These are phyloP conservation scores for Helichrysum umbraculigerum DNA, from an alignment of 129 eudicot genomes.

Conservation along the genomic window DNA sequence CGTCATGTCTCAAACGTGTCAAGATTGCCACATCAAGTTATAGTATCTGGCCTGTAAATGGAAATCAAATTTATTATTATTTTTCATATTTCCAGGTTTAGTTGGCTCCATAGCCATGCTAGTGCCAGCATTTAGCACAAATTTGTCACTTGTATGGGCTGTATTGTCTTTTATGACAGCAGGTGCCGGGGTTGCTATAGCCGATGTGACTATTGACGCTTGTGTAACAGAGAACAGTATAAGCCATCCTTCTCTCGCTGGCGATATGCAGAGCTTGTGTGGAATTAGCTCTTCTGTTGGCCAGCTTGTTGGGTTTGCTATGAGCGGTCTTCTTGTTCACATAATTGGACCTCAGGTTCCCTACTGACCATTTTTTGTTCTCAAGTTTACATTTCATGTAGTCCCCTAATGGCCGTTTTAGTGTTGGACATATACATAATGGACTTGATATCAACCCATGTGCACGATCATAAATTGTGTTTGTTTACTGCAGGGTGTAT, in stretches of 20 bases:
- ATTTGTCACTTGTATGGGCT: conserved; percentile 62
- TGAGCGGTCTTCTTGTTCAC: conserved; percentile 86
- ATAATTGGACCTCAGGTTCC: conserved; percentile 71
- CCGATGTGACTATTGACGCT: conserved; percentile 94
- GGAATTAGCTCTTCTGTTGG: conserved; percentile 75
- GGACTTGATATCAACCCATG: conserved; percentile 3
- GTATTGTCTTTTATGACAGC: conserved; percentile 66
- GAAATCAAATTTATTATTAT: not conserved
- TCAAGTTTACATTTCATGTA: not conserved
- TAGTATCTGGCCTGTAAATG: conserved; percentile 3
- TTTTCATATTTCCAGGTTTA: conserved; percentile 46
- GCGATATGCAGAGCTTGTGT: conserved; percentile 93
- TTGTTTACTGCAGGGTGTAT: conserved; percentile 58
- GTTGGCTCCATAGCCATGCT: conserved; percentile 67
- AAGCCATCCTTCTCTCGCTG: conserved; percentile 80
- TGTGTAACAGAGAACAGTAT: conserved; percentile 88
- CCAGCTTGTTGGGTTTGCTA: conserved; percentile 60
- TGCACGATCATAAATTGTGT: not conserved
- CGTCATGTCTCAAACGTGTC: not conserved
- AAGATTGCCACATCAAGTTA: not conserved
- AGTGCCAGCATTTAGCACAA: conserved; percentile 47
- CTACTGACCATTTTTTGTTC: not conserved
- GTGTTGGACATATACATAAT: not conserved
- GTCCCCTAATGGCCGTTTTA: not conserved
- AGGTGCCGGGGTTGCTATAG: conserved; percentile 87